phyloP scores from a whole-genome alignment of 2,329 filamentous ascomycete genomes.

The Hirsutella thompsonii region DNA sequence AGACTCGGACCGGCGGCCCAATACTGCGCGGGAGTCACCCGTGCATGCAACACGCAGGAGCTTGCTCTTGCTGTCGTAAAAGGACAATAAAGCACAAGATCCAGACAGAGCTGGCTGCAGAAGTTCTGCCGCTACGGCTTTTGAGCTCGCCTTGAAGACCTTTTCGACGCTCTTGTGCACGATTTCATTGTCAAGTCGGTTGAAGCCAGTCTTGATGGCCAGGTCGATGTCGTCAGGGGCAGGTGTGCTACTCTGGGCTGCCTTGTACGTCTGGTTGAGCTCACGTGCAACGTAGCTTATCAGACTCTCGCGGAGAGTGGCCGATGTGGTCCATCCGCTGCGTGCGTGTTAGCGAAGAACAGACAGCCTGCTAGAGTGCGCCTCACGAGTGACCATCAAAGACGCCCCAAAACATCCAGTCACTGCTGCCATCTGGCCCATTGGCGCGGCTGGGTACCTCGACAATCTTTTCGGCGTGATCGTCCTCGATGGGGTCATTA shows the following conservation, averaged over 20 bases:
- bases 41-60: constrained; percentile 89
- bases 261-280: constrained; percentile 82
- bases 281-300: constrained; percentile 90
- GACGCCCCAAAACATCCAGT: constrained; percentile 99
- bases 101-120: constrained; percentile 88
- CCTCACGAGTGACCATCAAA: constrained; percentile 91
- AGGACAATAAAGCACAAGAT: constrained; percentile 92
- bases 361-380: background rate
- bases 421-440: constrained; percentile 35
- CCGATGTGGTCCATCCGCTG: constrained; percentile 95
- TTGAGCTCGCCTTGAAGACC: constrained; percentile 78
- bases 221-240: constrained; percentile 69
- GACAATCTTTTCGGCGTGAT: constrained; percentile 96
- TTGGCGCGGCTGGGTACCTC: constrained; percentile 57
- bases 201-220: constrained; percentile 88
- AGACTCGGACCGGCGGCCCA: constrained; percentile 63
- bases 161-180: constrained; percentile 87
- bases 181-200: constrained; percentile 83
- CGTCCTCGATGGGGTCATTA: constrained; percentile 96
- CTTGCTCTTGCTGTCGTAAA: constrained; percentile 83
- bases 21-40: constrained; percentile 87
- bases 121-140: constrained; percentile 80
- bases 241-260: constrained; percentile 49
- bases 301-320: constrained; percentile 82
- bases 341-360: constrained; percentile 7